Percentiles rank a stretch among this genome's conserved stretches.
Conservation (phyloP, 73 alveolate species). For the Uronychia binucleata region DNA sequence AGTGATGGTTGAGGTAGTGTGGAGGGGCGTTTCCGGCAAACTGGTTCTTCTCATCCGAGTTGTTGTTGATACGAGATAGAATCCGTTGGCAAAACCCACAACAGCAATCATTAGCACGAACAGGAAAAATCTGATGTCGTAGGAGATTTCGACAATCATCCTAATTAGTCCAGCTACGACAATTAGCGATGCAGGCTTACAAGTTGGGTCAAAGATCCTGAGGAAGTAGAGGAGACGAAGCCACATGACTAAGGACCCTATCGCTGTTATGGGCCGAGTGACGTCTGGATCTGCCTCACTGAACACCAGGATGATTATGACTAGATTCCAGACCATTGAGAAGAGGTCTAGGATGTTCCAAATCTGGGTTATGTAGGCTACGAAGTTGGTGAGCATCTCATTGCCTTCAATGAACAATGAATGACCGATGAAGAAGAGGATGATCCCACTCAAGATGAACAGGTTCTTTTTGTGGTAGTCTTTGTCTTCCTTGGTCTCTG, state of each 20-base stretch:
- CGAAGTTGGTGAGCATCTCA: not conserved
- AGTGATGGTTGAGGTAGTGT: not conserved
- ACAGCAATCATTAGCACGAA: not conserved
- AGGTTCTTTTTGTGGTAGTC: not conserved
- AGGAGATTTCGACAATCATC: not conserved
- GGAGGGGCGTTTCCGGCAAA: not conserved
- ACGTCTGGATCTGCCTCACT: not conserved
- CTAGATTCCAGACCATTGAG: not conserved
- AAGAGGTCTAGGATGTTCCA: slow-evolving; percentile 30
- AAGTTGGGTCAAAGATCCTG: slow-evolving; percentile 21
- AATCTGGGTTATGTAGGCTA: not conserved
- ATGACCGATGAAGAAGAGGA: not conserved
- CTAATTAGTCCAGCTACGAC: not conserved
- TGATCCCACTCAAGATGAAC: not conserved
- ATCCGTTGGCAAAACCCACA: slow-evolving; percentile 13
- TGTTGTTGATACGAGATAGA: not conserved
- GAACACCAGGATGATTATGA: not conserved
- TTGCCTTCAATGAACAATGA: not conserved
- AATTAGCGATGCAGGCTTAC: not conserved
- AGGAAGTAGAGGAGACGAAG: slow-evolving; percentile 27
- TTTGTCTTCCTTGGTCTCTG: not conserved
- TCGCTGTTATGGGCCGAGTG: not conserved
- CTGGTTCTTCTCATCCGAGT: not conserved
- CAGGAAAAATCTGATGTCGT: not conserved
- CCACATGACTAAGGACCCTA: slow-evolving; percentile 6